Percentiles rank a stretch among this genome's conserved stretches.
Conservation (phyloP, 2,329 filamentous ascomycete genomes). For the Cladorrhinum sp. region DNA sequence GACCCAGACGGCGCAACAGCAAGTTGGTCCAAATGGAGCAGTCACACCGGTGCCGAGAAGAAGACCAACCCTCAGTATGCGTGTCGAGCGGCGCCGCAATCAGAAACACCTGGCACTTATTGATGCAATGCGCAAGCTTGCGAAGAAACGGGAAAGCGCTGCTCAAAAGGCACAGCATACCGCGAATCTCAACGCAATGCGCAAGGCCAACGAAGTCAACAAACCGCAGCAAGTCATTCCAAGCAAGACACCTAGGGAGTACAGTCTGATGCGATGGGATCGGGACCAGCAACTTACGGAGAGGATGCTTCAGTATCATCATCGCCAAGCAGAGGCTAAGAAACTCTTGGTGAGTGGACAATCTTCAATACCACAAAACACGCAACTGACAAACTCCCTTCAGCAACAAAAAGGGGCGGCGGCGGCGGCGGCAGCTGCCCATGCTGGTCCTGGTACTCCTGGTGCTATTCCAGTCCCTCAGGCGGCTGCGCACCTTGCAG, state of each 20-base stretch:
- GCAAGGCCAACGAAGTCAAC: constrained; percentile 69
- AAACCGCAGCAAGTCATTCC: constrained; percentile 38
- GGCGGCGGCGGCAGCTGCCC: constrained; percentile 28
- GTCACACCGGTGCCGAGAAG: constrained; percentile 55
- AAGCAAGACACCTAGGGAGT: constrained; percentile 80
- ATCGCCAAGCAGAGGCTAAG: not conserved
- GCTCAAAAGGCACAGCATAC: constrained; percentile 85
- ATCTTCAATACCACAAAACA: constrained; percentile 35
- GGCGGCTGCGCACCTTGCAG: constrained; percentile 32
- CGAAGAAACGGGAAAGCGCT: constrained; percentile 86
- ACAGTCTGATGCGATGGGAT: constrained; percentile 85
- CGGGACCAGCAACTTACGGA: constrained; percentile 68
- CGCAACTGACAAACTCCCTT: constrained; percentile 29
- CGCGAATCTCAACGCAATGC: constrained; percentile 70
- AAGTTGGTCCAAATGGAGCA: constrained; percentile 36
- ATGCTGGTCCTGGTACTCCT: constrained; percentile 43
- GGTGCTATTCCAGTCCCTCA: constrained; percentile 36
- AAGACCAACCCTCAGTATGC: constrained; percentile 72
- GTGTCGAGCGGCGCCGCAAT: constrained; percentile 82
- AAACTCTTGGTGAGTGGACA: constrained; percentile 25
- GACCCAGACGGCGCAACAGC: constrained; percentile 46
- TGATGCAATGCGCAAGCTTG: constrained; percentile 91
- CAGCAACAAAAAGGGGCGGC: constrained; percentile 16
- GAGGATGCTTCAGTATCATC: constrained; percentile 44
- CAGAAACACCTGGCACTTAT: constrained; percentile 85